Percentiles rank a stretch among this genome's conserved stretches.
Conservation (phyloP, 306 rosid genomes). For the Benincasa hispida region DNA sequence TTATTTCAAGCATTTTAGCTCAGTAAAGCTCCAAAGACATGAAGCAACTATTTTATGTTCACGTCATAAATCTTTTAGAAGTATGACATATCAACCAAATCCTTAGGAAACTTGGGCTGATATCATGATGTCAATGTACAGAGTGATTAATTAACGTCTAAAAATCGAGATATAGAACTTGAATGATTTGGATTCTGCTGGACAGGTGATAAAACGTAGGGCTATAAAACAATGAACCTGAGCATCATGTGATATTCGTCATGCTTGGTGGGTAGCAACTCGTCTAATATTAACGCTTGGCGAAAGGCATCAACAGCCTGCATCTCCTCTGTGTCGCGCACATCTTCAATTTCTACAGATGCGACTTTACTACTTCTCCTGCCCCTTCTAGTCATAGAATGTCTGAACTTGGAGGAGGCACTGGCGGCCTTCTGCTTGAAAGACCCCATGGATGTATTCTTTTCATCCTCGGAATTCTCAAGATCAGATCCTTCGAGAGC, state of each 20-base stretch:
- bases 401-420: slow-evolving; percentile 56
- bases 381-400: slow-evolving; percentile 44
- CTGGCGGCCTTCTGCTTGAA: slow-evolving; percentile 48
- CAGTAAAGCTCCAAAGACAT: not conserved
- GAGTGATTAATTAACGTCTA: not conserved
- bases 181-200: not conserved
- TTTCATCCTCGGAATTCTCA: slow-evolving; percentile 32
- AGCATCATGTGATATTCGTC: slow-evolving; percentile 92
- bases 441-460: slow-evolving; percentile 29
- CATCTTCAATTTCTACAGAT: slow-evolving; percentile 73
- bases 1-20: not conserved
- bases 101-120: not conserved
- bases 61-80: not conserved
- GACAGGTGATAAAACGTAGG: not conserved
- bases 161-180: not conserved
- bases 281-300: slow-evolving; percentile 58
- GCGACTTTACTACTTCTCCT: slow-evolving; percentile 70
- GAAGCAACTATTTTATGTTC: not conserved
- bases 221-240: slow-evolving; percentile 21
- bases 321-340: slow-evolving; percentile 54
- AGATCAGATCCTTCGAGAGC: slow-evolving; percentile 13
- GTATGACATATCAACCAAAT: not conserved
- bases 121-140: not conserved
- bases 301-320: slow-evolving; percentile 66
- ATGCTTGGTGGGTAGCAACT: slow-evolving; percentile 64